Evolutionary conservation across 257 asterid species (phyloP).

Genomic region (Fraxinus anomala): DNA sequence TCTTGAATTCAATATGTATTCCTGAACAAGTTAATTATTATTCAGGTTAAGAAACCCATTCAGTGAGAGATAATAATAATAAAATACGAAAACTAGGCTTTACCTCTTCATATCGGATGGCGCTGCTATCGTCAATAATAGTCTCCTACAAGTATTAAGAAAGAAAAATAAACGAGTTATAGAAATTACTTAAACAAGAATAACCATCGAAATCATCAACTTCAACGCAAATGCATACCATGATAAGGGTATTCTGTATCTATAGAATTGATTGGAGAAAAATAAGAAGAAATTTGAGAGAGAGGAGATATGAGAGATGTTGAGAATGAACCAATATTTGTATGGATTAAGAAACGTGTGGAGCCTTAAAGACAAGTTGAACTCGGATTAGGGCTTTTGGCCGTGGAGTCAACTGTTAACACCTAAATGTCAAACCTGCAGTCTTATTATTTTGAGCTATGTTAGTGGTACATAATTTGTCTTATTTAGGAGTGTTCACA

Average conservation of each 20-base stretch:
- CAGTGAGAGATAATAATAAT: too few relatives aligned
- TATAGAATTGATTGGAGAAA: background rate
- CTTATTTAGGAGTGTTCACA: too few relatives aligned
- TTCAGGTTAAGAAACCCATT: too few relatives aligned
- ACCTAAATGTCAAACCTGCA: background rate
- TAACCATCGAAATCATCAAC: background rate
- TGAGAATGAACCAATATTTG: background rate
- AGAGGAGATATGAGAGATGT: background rate
- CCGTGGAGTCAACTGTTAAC: background rate
- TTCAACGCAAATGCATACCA: background rate
- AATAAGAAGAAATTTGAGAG: background rate
- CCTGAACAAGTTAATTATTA: conserved; percentile 35
- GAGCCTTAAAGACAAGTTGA: background rate
- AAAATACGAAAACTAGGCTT: background rate
- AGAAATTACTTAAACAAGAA: too few relatives aligned
- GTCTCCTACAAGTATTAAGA: background rate
- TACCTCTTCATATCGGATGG: conserved; percentile 60
- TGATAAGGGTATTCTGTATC: background rate
- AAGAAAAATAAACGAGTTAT: background rate
- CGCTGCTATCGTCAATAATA: conserved; percentile 22
- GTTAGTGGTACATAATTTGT: too few relatives aligned
- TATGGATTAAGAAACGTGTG: background rate
- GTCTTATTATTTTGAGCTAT: background rate
- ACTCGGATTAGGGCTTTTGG: background rate
- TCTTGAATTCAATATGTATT: conserved; percentile 54